These are phyloP conservation scores for Kluyveromyces aestuarii DNA, from an alignment of 805 yeast species.

Conservation along the genomic window DNA sequence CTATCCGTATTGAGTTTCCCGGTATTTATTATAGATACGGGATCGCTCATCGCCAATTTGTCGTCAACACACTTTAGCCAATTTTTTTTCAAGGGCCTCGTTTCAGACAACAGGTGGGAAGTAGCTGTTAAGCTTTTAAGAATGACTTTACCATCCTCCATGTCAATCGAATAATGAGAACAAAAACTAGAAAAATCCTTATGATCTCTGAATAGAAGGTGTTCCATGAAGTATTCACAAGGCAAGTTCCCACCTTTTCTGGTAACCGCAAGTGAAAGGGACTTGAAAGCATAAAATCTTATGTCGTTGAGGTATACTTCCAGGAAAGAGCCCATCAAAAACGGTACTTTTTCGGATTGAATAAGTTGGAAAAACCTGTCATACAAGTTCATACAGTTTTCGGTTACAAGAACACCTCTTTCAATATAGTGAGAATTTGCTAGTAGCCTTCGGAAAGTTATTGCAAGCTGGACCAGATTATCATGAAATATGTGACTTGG, in stretches of 20 bases:
- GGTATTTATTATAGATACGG: conserved; percentile 32
- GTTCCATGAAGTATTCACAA: conserved; percentile 34
- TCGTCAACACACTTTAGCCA: conserved; percentile 36
- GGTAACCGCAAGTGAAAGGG: conserved; percentile 60
- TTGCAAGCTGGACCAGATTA: conserved; percentile 56
- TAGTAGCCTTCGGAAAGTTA: conserved; percentile 56
- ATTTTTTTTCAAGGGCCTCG: conserved; percentile 38
- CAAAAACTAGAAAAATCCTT: conserved; percentile 50
- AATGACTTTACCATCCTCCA: conserved; percentile 34
- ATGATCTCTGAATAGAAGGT: conserved; percentile 60
- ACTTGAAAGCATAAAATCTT: conserved; percentile 60
- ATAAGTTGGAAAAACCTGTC: conserved; percentile 54
- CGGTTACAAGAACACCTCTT: conserved; percentile 42
- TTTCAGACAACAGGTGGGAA: conserved; percentile 30
- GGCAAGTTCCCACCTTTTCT: conserved; percentile 61
- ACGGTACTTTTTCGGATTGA: conserved; percentile 45
- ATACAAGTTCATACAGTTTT: conserved; percentile 54
- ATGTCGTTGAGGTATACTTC: conserved; percentile 78
- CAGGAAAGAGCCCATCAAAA: conserved; percentile 60
- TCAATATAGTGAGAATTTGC: conserved; percentile 53
- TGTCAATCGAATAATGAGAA: conserved; percentile 51
- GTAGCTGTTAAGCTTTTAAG: conserved; percentile 33
- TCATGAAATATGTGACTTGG: conserved; percentile 50
- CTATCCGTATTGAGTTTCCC: conserved; percentile 25
- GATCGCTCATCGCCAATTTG: conserved; percentile 26